Percentiles rank a stretch among this genome's conserved stretches.
These are phyloP conservation scores for Trametes sp. DNA, from an alignment of 1,284 basidiomycete genomes.

Conservation along the genomic window DNA sequence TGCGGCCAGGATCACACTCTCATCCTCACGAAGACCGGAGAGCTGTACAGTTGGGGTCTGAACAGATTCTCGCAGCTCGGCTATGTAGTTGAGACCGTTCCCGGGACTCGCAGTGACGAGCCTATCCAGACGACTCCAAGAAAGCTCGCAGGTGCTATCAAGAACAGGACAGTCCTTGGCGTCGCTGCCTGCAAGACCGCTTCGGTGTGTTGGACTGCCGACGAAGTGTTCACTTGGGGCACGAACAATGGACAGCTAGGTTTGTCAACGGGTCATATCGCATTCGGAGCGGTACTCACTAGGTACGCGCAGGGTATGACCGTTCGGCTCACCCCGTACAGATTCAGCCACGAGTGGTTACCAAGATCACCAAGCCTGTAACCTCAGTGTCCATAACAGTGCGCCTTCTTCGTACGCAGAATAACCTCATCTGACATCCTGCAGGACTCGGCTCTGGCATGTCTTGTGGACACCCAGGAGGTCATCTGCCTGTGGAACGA, in stretches of 20 bases:
- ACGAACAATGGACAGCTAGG: slow-evolving; percentile 95
- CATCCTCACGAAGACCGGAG: slow-evolving; percentile 81
- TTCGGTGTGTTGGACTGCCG: slow-evolving; percentile 89
- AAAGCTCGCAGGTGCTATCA: slow-evolving; percentile 80
- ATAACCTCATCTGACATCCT: slow-evolving; percentile 22
- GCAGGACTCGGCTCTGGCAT: slow-evolving; percentile 86
- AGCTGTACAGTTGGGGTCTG: slow-evolving; percentile 90
- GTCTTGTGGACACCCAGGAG: slow-evolving; percentile 76
- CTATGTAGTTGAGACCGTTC: slow-evolving; percentile 76
- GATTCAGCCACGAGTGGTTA: slow-evolving; percentile 82
- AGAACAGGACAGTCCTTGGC: slow-evolving; percentile 83
- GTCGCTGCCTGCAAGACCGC: slow-evolving; percentile 90
- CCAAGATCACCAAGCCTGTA: slow-evolving; percentile 77
- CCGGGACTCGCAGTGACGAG: slow-evolving; percentile 35
- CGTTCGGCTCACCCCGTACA: slow-evolving; percentile 82
- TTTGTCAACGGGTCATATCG: slow-evolving; percentile 37
- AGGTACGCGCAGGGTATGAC: slow-evolving; percentile 65
- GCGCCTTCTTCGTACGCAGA: slow-evolving; percentile 37
- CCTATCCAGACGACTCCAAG: slow-evolving; percentile 81
- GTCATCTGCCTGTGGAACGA: slow-evolving; percentile 89
- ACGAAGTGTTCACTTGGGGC: slow-evolving; percentile 95
- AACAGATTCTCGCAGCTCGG: slow-evolving; percentile 92
- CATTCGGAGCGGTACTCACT: neutral
- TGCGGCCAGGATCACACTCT: slow-evolving; percentile 96
- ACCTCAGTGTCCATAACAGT: slow-evolving; percentile 77